phyloP scores from a whole-genome alignment of 2,329 filamentous ascomycete genomes.

The Raffaelea ambrosiae region DNA sequence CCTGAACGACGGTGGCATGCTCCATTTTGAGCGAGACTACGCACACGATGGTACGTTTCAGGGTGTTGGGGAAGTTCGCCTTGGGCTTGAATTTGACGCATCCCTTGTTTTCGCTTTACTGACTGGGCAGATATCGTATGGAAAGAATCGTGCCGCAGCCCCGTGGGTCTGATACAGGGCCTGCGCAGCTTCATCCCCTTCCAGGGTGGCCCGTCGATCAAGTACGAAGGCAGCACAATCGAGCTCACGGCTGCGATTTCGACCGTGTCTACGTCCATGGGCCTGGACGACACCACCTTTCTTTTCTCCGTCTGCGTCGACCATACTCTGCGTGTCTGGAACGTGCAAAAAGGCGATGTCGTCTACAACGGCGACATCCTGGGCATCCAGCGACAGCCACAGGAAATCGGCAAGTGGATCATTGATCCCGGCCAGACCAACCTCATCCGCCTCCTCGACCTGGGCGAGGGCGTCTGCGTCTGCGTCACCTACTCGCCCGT shows the following conservation, averaged over 20 bases:
- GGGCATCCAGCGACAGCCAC: constrained; percentile 53
- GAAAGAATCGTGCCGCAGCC: constrained; percentile 66
- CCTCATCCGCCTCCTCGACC: constrained; percentile 63
- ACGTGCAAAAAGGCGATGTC: constrained; percentile 70
- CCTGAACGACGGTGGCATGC: constrained; percentile 68
- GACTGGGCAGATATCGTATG: constrained; percentile 29
- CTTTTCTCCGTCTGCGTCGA: constrained; percentile 81
- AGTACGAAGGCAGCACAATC: constrained; percentile 55
- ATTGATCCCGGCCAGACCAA: constrained; percentile 73
- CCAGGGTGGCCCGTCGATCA: constrained; percentile 54
- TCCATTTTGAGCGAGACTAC: constrained; percentile 57
- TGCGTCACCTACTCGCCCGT: constrained; percentile 83
- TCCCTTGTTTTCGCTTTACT: neutral
- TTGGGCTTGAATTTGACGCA: neutral
- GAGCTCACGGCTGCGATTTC: constrained; percentile 62
- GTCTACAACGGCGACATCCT: constrained; percentile 72
- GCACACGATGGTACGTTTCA: constrained; percentile 33
- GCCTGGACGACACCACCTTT: constrained; percentile 40
- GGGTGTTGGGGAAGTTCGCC: neutral
- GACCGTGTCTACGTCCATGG: constrained; percentile 44
- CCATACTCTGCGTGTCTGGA: constrained; percentile 85
- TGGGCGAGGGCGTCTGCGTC: constrained; percentile 40
- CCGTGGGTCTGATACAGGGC: constrained; percentile 62
- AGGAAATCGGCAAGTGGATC: constrained; percentile 63
- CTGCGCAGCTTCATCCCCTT: constrained; percentile 59